Conservation (phyloP, 1,284 basidiomycete species). For the Cryptococcus sp. region DNA sequence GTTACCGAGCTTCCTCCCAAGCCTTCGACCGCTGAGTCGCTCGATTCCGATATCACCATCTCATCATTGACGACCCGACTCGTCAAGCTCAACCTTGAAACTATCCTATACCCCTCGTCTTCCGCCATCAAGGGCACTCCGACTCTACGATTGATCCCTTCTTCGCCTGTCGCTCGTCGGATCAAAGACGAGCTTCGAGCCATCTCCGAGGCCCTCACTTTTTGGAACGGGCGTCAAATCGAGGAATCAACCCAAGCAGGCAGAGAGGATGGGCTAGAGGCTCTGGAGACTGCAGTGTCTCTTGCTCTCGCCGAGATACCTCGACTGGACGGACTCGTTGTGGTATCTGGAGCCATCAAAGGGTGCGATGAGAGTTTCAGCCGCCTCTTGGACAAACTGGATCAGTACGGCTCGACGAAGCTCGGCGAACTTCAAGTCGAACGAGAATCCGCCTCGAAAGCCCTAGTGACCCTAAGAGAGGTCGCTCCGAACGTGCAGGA, state of each 20-base stretch:
- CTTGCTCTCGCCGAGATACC: constrained; percentile 2
- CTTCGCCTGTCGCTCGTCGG: background rate
- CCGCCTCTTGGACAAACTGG: constrained; percentile 21
- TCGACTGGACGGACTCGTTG: constrained; percentile 12
- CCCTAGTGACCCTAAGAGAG: constrained; percentile 5
- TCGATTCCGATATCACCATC: too few species aligned
- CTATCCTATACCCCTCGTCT: background rate
- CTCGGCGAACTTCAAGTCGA: background rate
- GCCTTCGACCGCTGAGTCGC: too few species aligned
- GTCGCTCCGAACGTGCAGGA: constrained; percentile 8
- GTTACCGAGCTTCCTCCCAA: too few species aligned
- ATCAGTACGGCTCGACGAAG: constrained; percentile 4
- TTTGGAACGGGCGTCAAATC: background rate
- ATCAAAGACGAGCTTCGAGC: background rate
- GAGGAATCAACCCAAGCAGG: too few species aligned
- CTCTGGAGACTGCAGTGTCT: constrained; percentile 2
- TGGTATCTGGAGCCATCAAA: constrained; percentile 12
- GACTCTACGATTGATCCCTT: background rate
- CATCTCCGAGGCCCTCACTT: background rate
- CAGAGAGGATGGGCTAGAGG: background rate
- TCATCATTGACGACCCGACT: too few species aligned
- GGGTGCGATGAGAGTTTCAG: constrained; percentile 22
- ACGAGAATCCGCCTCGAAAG: background rate
- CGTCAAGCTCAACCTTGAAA: background rate
- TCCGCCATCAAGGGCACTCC: background rate